Conservation (phyloP, 768 basidiomycete species). For the Astraeus odoratus region DNA sequence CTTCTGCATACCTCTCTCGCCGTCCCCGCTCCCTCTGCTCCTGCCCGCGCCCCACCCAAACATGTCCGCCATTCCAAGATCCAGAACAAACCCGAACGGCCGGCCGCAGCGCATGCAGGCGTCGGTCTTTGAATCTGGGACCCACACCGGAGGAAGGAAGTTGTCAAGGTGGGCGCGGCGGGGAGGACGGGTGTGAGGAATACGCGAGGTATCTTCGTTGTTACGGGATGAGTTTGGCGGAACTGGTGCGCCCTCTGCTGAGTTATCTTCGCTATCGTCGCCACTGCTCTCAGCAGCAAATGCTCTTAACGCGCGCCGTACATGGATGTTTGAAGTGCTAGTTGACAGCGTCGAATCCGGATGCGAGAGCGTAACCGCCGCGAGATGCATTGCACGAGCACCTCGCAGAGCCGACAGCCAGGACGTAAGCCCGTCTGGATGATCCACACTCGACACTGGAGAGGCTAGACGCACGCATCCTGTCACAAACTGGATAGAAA, state of each 20-base stretch:
- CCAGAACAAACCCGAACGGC: slow-evolving; percentile 50
- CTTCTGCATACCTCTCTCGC: slow-evolving; percentile 1
- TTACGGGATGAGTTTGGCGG: not conserved
- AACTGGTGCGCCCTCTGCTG: not conserved
- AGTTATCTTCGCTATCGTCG: slow-evolving; percentile 29
- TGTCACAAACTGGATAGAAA: not conserved
- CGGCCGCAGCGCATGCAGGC: slow-evolving; percentile 81
- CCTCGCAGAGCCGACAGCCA: slow-evolving; percentile 65
- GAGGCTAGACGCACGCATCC: slow-evolving; percentile 2
- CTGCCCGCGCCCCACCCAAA: slow-evolving; percentile 22
- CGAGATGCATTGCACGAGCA: slow-evolving; percentile 66
- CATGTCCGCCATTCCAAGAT: slow-evolving; percentile 19
- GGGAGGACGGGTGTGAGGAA: slow-evolving; percentile 4
- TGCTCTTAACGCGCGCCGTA: slow-evolving; percentile 67
- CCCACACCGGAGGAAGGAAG: slow-evolving; percentile 90
- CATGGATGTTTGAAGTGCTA: slow-evolving; percentile 67
- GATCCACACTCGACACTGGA: not conserved
- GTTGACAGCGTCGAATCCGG: slow-evolving; percentile 80
- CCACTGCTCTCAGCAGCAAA: slow-evolving; percentile 42
- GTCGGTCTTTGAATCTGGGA: slow-evolving; percentile 79
- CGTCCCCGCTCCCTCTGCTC: slow-evolving; percentile 32
- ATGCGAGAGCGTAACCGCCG: slow-evolving; percentile 60
- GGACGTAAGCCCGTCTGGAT: slow-evolving; percentile 32
- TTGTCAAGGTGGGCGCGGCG: slow-evolving; percentile 30
- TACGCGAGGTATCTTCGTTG: not conserved